Percentiles rank a stretch among this genome's conserved stretches.
phyloP scores from a whole-genome alignment of 1,284 basidiomycete genomes.

The Malassezia caprae region DNA sequence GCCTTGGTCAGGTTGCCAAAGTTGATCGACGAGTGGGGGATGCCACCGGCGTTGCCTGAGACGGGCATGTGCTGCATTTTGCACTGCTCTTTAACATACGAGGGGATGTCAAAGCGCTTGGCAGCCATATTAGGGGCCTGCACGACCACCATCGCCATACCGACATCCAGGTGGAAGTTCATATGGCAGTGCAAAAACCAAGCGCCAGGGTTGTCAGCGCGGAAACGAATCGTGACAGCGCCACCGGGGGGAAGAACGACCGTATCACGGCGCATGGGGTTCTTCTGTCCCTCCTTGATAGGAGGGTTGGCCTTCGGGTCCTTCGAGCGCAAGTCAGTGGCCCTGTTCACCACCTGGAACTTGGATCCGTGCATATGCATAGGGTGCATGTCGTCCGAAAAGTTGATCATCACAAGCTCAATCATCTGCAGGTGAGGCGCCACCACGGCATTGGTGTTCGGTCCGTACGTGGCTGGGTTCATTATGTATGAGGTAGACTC shows the following conservation, averaged over 20 bases:
- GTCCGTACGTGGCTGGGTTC: conserved; percentile 16
- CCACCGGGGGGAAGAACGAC: conserved; percentile 55
- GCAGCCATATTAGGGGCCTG: conserved; percentile 57
- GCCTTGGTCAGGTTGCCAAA: conserved; percentile 13
- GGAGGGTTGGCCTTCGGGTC: neutral
- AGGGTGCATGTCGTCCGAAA: conserved; percentile 65
- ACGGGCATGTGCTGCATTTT: conserved; percentile 54
- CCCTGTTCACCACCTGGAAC: conserved; percentile 58
- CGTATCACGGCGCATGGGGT: conserved; percentile 65
- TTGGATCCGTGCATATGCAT: conserved; percentile 25
- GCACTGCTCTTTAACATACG: neutral
- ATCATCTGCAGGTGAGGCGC: conserved; percentile 66
- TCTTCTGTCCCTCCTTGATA: conserved; percentile 62
- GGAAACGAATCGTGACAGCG: conserved; percentile 60
- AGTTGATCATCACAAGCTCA: conserved; percentile 70
- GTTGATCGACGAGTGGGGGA: conserved; percentile 23
- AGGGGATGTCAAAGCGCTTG: neutral
- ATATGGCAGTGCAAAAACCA: conserved; percentile 53
- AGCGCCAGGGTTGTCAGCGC: conserved; percentile 70
- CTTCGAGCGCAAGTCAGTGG: conserved; percentile 55
- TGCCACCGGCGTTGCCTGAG: conserved; percentile 35
- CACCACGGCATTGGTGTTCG: conserved; percentile 55
- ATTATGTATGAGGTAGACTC: conserved; percentile 54
- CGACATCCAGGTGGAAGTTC: conserved; percentile 62
- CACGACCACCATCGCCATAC: conserved; percentile 64